Conservation (phyloP, 805 yeast species). For the Yarrowia yakushimensis region DNA sequence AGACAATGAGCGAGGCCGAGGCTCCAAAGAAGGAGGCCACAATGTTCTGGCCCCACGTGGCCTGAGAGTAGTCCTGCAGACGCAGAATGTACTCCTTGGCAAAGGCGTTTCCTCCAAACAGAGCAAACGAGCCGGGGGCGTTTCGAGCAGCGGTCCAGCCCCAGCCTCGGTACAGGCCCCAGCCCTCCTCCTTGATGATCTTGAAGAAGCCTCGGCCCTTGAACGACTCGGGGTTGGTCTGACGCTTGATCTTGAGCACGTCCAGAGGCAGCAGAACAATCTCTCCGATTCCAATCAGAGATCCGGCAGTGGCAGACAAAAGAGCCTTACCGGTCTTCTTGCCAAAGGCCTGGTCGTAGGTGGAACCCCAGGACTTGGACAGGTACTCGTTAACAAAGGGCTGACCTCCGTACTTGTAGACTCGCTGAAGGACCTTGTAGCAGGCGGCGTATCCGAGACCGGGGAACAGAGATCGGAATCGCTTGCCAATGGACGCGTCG, state of each 20-base stretch:
- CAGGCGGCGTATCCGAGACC: conserved; percentile 98
- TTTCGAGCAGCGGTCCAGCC: conserved; percentile 99
- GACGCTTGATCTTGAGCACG: conserved; percentile 96
- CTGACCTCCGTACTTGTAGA: conserved; percentile 98
- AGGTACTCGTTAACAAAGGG: conserved; percentile 96
- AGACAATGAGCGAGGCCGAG: conserved; percentile 89
- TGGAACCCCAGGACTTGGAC: conserved; percentile 63
- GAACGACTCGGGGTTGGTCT: conserved; percentile 99
- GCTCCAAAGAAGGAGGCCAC: conserved; percentile 95
- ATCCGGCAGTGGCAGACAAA: conserved; percentile 96
- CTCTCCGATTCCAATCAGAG: conserved; percentile 96
- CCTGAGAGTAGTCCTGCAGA: conserved; percentile 77
- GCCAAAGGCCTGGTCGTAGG: conserved; percentile 77
- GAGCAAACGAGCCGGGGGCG: conserved; percentile 97
- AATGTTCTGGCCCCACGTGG: conserved; percentile 94
- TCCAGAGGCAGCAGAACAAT: conserved; percentile 92
- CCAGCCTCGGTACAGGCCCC: conserved; percentile 95
- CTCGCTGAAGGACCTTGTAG: conserved; percentile 93
- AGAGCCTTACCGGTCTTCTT: conserved; percentile 96
- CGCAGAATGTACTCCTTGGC: conserved; percentile 95
- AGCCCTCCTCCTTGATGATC: conserved; percentile 86
- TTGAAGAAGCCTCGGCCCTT: conserved; percentile 93
- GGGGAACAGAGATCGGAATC: conserved; percentile 85
- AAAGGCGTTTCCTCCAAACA: conserved; percentile 97
- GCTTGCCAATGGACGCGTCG: conserved; percentile 59